Evolutionary conservation across 2,329 filamentous ascomycete genomes (phyloP).

Genomic region (Huntiella decipiens): DNA sequence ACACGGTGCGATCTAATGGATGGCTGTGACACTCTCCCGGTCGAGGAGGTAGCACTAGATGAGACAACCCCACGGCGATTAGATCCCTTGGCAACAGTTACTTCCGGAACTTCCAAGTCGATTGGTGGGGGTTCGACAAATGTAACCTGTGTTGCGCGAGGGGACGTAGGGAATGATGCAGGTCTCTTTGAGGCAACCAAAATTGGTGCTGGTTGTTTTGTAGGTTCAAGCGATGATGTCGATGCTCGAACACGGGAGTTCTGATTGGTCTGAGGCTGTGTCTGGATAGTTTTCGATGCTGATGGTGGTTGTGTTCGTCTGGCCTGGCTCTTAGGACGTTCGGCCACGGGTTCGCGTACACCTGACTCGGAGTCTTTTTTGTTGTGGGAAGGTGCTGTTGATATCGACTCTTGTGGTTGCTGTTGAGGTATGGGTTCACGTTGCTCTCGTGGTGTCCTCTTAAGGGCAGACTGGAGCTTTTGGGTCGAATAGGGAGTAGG

Average conservation of each 20-base stretch:
- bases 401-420: constrained; percentile 3
- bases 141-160: constrained; percentile 10
- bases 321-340: not conserved
- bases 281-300: constrained; percentile 1
- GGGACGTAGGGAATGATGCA: constrained; percentile 20
- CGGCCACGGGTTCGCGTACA: not conserved
- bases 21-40: constrained; percentile 6
- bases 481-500: constrained; percentile 12
- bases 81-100: constrained; percentile 2
- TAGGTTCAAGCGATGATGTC: constrained; percentile 14
- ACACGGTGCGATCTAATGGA: constrained; percentile 8
- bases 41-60: constrained; percentile 6
- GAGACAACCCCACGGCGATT: constrained; percentile 8
- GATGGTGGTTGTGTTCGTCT: not conserved
- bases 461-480: constrained; percentile 5
- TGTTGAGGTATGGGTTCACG: constrained; percentile 9
- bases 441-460: constrained; percentile 6
- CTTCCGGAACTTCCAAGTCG: not conserved
- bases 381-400: not conserved
- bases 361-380: not conserved
- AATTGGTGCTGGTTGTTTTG: constrained; percentile 9
- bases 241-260: constrained; percentile 15
- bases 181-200: constrained; percentile 17
- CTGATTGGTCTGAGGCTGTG: constrained; percentile 6
- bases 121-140: constrained; percentile 6